A percentile compares a stretch with the other conserved stretches of the same genome.
Evolutionary conservation across 768 basidiomycete species (phyloP).

Genomic region (Rhodosporidiobolus sp.): DNA sequence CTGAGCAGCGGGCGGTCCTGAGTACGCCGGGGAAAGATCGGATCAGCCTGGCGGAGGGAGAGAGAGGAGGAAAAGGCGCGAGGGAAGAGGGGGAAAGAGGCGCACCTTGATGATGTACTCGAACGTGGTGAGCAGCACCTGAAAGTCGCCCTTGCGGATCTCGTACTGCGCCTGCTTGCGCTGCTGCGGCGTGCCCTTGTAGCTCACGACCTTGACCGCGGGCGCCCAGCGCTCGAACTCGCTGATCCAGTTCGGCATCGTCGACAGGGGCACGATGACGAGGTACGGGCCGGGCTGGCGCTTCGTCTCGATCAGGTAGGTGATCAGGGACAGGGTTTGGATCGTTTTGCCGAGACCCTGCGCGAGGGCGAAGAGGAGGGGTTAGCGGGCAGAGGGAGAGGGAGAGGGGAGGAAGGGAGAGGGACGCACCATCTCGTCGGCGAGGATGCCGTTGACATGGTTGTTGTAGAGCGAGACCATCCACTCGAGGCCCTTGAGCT

Average conservation of each 20-base stretch:
- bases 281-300: slow-evolving; percentile 75
- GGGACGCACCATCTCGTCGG: slow-evolving; percentile 46
- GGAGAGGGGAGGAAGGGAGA: neutral
- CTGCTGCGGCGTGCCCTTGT: slow-evolving; percentile 80
- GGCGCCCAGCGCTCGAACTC: slow-evolving; percentile 53
- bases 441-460: slow-evolving; percentile 46
- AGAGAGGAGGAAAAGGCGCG: neutral
- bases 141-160: slow-evolving; percentile 41
- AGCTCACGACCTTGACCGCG: slow-evolving; percentile 72
- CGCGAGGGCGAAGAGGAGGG: neutral
- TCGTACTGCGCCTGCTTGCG: slow-evolving; percentile 67
- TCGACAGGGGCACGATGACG: slow-evolving; percentile 89
- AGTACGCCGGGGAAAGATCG: too few species aligned
- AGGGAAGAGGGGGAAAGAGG: neutral
- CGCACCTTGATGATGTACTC: slow-evolving; percentile 49
- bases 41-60: neutral
- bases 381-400: neutral
- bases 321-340: slow-evolving; percentile 91
- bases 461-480: slow-evolving; percentile 47
- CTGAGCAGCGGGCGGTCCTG: slow-evolving; percentile 41
- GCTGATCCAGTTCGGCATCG: slow-evolving; percentile 55
- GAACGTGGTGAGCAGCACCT: slow-evolving; percentile 65
- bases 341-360: slow-evolving; percentile 64
- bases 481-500: slow-evolving; percentile 52
- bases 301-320: slow-evolving; percentile 69